Percentiles rank a stretch among this genome's conserved stretches.
These are phyloP conservation scores for Anisodus acutangulus DNA, from an alignment of 257 asterid genomes.

Conservation along the genomic window DNA sequence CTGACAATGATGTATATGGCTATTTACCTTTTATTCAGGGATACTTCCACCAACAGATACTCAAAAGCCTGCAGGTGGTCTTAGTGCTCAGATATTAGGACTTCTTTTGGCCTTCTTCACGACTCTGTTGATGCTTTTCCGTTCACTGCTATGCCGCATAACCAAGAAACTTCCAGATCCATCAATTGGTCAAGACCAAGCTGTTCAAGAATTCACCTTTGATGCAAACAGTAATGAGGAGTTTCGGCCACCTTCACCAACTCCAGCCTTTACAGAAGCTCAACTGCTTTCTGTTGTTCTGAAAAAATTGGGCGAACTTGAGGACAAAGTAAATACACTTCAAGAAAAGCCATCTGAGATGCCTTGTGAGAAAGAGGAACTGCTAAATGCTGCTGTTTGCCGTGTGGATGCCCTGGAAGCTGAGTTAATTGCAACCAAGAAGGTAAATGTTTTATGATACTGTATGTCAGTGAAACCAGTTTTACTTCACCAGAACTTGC, in stretches of 20 bases:
- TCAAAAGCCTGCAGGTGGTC: slow-evolving; percentile 31
- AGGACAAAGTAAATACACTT: slow-evolving; percentile 63
- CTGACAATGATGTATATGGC: not conserved
- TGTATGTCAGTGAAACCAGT: not conserved
- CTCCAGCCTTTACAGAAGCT: slow-evolving; percentile 48
- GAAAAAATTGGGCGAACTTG: slow-evolving; percentile 68
- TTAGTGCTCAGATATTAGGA: slow-evolving; percentile 19
- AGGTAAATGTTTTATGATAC: slow-evolving; percentile 45
- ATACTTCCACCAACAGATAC: slow-evolving; percentile 26
- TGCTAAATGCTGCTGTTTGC: slow-evolving; percentile 82
- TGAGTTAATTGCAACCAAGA: slow-evolving; percentile 81
- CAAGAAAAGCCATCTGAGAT: slow-evolving; percentile 67
- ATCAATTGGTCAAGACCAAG: slow-evolving; percentile 29
- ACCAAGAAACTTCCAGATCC: slow-evolving; percentile 33
- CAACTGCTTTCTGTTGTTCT: slow-evolving; percentile 59
- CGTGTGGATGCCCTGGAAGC: slow-evolving; percentile 91
- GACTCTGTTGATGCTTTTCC: slow-evolving; percentile 27
- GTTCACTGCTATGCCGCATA: slow-evolving; percentile 20
- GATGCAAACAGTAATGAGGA: slow-evolving; percentile 45
- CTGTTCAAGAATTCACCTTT: slow-evolving; percentile 29
- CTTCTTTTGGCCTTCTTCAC: slow-evolving; percentile 31
- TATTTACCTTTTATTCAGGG: slow-evolving; percentile 28
- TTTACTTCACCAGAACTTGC: not conserved
- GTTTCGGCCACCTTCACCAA: slow-evolving; percentile 48
- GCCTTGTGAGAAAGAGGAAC: slow-evolving; percentile 83